phyloP scores from a whole-genome alignment of 2,329 filamentous ascomycete genomes.

The Penicillium sp. region DNA sequence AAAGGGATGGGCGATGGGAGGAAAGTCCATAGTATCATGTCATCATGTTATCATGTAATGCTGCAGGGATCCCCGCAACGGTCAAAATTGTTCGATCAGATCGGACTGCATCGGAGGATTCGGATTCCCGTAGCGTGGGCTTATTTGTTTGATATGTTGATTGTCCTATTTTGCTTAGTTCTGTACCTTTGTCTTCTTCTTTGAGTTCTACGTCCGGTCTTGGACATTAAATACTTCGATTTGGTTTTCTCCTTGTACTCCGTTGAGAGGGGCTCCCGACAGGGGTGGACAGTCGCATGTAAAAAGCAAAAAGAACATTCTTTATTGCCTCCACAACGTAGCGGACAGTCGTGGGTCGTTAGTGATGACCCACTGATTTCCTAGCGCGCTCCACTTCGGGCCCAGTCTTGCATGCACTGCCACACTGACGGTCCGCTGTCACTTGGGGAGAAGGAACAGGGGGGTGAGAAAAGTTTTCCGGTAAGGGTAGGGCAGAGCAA shows the following conservation, averaged over 20 bases:
- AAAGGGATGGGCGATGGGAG: background rate
- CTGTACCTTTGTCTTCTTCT: background rate
- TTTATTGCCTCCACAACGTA: conserved; percentile 27
- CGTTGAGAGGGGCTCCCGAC: background rate
- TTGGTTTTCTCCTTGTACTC: background rate
- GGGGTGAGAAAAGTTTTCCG: background rate
- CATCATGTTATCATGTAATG: conserved; percentile 1
- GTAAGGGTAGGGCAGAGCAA: background rate
- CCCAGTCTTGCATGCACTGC: conserved; percentile 35
- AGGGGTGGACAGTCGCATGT: conserved; percentile 12
- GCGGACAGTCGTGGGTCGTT: conserved; percentile 29
- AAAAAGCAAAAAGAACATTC: conserved; percentile 29
- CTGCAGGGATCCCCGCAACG: conserved; percentile 9
- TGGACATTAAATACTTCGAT: background rate
- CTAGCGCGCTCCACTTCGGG: conserved; percentile 30
- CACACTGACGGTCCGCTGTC: conserved; percentile 35
- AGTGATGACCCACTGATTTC: conserved; percentile 29
- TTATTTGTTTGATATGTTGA: background rate
- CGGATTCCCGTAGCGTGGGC: conserved; percentile 1
- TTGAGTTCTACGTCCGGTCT: background rate
- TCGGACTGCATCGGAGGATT: conserved; percentile 6
- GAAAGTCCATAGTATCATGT: background rate
- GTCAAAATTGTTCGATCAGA: background rate
- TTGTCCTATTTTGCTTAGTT: background rate
- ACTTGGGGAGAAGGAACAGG: conserved; percentile 23